Evolutionary conservation across 1,139 yeast species (phyloP), one percentile per base, ranked within the genome.

Genomic region (Kurtzmaniella quercitrusa): DNA sequence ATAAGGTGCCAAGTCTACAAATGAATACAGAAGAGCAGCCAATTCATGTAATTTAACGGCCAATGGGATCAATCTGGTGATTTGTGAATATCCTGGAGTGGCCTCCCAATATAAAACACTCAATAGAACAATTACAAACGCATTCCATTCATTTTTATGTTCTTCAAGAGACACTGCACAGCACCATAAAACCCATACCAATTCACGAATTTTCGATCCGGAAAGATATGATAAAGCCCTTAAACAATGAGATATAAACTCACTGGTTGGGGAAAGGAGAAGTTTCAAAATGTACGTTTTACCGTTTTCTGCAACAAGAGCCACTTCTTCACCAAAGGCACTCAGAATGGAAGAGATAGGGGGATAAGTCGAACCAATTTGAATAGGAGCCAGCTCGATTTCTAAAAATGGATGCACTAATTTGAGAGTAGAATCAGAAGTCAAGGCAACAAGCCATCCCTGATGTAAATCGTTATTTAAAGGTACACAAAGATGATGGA

Each of bases 391-490:
- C 0, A 93, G 78, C 3, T 60, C 59, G 2, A 85, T 57, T 25
- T 79, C 77, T 10, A 82, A 63, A 51, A 86, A 83, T 1, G 95
- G 95, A 51, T 87, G 82, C 37, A 78, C 72, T 4, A 88, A 55
- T 14, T 66, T 65, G 17, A 84, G 42, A 2, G 59, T 56, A 8
- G 59, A 52, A 3, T 58, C 57, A 11, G 66, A 66, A 16, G 63
- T 63, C 11, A 74, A 57, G 3, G 66, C 62, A 2, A 75, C 58
- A n/a, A 77, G 62, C 51, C 62, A 66, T 0, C 81, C 81, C 7
- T 65, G 66, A 47, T 67, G 66, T 1, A 51, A 50, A 2, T 57
- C 43, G 41, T 65, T 61, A 16, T 53, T 51, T 36, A 78, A 59
- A 1, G 77, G 70, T 15, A 62, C 52, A 40, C 79, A 75, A 50